phyloP scores from a whole-genome alignment of 2,329 filamentous ascomycete species.

The Aspergillus fumigatus region DNA sequence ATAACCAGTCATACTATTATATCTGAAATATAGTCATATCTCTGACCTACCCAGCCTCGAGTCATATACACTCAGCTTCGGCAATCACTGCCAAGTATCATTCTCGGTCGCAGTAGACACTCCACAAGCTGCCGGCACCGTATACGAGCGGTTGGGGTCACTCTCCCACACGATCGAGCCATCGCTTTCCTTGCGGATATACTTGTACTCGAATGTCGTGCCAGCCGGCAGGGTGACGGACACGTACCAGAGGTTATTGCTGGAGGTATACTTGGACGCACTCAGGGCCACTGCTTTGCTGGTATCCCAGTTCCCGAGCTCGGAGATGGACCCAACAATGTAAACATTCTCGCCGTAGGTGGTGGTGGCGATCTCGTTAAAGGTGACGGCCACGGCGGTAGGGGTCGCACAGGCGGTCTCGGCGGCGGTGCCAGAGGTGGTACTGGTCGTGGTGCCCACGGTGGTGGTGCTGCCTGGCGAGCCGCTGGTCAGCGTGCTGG shows the following conservation, averaged over 20 bases:
- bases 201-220: constrained; percentile 62
- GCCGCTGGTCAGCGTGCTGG: constrained; percentile 21
- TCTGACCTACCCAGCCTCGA: too few relatives aligned
- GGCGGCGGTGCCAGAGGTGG: constrained; percentile 10
- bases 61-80: background rate
- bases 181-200: constrained; percentile 54
- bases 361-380: constrained; percentile 56
- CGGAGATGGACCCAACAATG: constrained; percentile 55
- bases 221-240: constrained; percentile 55
- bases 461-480: constrained; percentile 7
- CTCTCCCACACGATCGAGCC: constrained; percentile 61
- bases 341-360: constrained; percentile 61
- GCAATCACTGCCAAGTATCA: constrained; percentile 34
- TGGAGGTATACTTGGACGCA: constrained; percentile 55
- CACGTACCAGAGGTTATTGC: constrained; percentile 58
- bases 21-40: background rate
- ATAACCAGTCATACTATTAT: background rate
- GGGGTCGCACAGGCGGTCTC: constrained; percentile 14
- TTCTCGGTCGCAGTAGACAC: constrained; percentile 28
- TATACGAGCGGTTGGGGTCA: constrained; percentile 46
- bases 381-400: constrained; percentile 56
- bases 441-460: constrained; percentile 4
- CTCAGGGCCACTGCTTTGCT: constrained; percentile 52
- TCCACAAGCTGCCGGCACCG: constrained; percentile 36
- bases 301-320: constrained; percentile 62